Evolutionary conservation across 495 filamentous ascomycete species (phyloP).

Genomic region (Neurospora africana): DNA sequence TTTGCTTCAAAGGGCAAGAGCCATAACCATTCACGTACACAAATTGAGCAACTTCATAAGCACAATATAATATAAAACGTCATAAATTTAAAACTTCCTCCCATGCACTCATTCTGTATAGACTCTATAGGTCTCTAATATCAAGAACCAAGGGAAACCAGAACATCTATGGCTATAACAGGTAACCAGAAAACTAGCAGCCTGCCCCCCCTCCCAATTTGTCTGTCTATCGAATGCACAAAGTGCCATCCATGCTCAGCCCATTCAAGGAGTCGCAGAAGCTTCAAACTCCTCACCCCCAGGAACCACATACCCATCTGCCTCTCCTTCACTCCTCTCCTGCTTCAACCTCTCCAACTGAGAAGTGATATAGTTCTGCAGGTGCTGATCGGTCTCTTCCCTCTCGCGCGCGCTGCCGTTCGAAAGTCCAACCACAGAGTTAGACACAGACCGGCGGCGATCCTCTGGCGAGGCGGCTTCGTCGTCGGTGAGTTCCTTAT

Average conservation of each 20-base stretch:
- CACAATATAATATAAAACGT: not conserved
- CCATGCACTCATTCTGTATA: not conserved
- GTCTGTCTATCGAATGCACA: not conserved
- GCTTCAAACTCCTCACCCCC: conserved; percentile 42
- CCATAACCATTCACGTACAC: not conserved
- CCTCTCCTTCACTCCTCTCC: conserved; percentile 18
- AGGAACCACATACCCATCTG: conserved; percentile 19
- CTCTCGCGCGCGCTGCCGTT: conserved; percentile 19
- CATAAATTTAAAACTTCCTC: not conserved
- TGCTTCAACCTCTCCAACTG: conserved; percentile 51
- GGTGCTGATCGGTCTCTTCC: conserved; percentile 50
- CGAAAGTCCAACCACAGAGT: conserved; percentile 10
- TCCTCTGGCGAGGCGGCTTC: conserved; percentile 19
- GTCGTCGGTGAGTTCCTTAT: conserved; percentile 20
- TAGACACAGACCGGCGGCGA: conserved; percentile 19
- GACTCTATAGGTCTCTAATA: not conserved
- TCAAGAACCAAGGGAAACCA: not conserved
- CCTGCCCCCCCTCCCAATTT: not conserved
- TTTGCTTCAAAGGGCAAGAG: not conserved
- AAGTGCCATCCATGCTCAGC: not conserved
- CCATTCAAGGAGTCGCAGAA: conserved; percentile 18
- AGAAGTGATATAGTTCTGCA: conserved; percentile 60
- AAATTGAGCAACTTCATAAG: not conserved
- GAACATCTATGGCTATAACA: not conserved
- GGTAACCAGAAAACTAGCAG: not conserved